Conservation (phyloP, 2,329 filamentous ascomycete species). For the Diaporthe sp. region DNA sequence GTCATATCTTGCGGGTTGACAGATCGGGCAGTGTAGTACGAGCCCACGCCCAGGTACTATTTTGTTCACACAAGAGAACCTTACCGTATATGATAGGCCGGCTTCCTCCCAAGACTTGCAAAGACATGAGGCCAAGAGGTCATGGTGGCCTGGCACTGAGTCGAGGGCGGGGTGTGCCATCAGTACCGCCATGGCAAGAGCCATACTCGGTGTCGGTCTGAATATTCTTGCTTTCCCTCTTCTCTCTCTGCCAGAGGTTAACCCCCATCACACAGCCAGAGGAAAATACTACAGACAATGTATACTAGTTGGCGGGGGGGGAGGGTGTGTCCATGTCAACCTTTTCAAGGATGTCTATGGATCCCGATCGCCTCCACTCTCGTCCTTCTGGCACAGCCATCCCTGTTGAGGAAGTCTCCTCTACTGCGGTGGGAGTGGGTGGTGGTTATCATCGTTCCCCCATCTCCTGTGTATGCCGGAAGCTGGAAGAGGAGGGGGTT, state of each 20-base stretch:
- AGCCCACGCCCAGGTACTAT: neutral
- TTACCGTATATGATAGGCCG: neutral
- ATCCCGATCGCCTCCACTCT: constrained; percentile 1
- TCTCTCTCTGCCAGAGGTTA: no score
- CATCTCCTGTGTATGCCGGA: no score
- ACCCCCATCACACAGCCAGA: neutral
- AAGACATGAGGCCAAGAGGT: neutral
- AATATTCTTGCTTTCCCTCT: no score
- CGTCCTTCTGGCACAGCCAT: neutral
- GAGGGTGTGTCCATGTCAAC: neutral
- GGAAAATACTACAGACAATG: no score
- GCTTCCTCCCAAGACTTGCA: neutral
- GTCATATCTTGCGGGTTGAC: neutral
- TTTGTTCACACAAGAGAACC: neutral
- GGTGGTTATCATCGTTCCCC: neutral
- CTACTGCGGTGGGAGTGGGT: neutral
- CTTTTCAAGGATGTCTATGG: neutral
- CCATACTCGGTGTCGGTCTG: no score
- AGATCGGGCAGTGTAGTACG: neutral
- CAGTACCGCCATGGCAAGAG: neutral
- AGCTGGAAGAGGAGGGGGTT: constrained; percentile 13
- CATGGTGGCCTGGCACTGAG: neutral
- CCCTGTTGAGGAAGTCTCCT: neutral
- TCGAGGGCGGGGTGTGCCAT: no score
- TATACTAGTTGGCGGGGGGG: no score